Base-by-base conservation (phyloP, 1,284 basidiomycete genomes). In the Nidula niveotomentosa region DNA sequence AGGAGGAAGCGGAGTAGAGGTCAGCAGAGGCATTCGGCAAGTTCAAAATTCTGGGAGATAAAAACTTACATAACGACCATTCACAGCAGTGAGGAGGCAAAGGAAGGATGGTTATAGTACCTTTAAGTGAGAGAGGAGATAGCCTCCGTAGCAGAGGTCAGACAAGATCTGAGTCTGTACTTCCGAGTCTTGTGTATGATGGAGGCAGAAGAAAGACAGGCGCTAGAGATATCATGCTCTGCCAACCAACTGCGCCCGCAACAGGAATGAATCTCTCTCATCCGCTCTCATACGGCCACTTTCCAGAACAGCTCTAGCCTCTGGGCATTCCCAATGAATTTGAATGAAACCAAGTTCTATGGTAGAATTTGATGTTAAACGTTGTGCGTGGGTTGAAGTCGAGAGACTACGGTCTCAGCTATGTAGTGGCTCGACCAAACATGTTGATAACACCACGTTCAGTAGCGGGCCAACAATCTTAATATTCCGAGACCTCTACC, bases 21-120 rank as follows among this genome's bases (percentile, higher is more conserved):
- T 23, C 23, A 23, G 23, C 23, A 23, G 23, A 23, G 23, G 23
- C 23, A 23, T 23, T 23, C 23, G 23, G 23, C 23, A 41, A 41
- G 37, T 12, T 30, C 13, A 15, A 48, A 23, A 23, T 23, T 18
- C 43, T 13, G 17, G 53, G 51, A 51, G 50, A 49, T 60, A 53
- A 62, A 65, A 63, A 69, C 66, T 69, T 67, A 70, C 65, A 64
- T 68, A 66, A 69, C 67, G 33, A 54, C 48, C 23, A 23, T 23
- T 23, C 23, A 23, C 23, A 23, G 23, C 23, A 23, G 23, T 23
- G 23, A 3, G 3, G 23, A 23, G 23, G 23, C 23, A 23, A 23
- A 23, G 23, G 23, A 23, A 23, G 23, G 23, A 23, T 23, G 23
- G 23, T 23, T 23, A 23, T 23, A 23, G 23, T 23, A 23, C 23